A percentile compares a stretch with the other conserved stretches of the same genome.
Evolutionary conservation across 768 basidiomycete species (phyloP).

Genomic region (Lactarius deliciosus): DNA sequence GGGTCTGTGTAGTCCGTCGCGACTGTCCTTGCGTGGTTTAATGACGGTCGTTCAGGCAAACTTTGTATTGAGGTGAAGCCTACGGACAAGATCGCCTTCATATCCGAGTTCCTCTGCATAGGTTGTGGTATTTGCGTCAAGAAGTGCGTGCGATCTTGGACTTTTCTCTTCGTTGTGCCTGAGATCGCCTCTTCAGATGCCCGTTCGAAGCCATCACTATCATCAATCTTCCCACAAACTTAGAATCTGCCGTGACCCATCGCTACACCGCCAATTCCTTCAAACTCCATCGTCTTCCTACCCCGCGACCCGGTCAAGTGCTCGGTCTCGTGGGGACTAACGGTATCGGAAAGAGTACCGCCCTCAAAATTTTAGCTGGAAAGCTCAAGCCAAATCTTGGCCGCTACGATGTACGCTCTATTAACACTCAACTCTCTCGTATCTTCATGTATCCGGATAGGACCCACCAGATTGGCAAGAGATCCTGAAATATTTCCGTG

Average conservation of each 20-base stretch:
- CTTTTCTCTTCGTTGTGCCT: not conserved
- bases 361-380: constrained; percentile 93
- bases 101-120: constrained; percentile 98
- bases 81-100: constrained; percentile 95
- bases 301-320: constrained; percentile 95
- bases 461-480: constrained; percentile 99
- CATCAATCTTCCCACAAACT: constrained; percentile 97
- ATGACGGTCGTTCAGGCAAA: constrained; percentile 58
- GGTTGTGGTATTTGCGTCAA: constrained; percentile 99
- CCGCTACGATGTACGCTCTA: constrained; percentile 76
- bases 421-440: constrained; percentile 1
- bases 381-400: constrained; percentile 98
- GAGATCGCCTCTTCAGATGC: constrained; percentile 55
- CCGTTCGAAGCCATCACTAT: constrained; percentile 99
- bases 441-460: constrained; percentile 40
- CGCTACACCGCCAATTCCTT: constrained; percentile 98
- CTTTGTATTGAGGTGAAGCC: constrained; percentile 98
- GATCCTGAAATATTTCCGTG: constrained; percentile 97
- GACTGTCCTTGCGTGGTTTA: constrained; percentile 9
- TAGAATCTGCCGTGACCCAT: constrained; percentile 95
- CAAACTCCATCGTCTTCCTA: constrained; percentile 97
- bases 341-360: constrained; percentile 99
- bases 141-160: constrained; percentile 60
- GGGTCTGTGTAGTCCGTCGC: constrained; percentile 52
- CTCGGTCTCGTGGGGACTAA: constrained; percentile 99